These are phyloP conservation scores for Rossbeevera mucosa DNA, from an alignment of 768 basidiomycete species.

Conservation along the genomic window DNA sequence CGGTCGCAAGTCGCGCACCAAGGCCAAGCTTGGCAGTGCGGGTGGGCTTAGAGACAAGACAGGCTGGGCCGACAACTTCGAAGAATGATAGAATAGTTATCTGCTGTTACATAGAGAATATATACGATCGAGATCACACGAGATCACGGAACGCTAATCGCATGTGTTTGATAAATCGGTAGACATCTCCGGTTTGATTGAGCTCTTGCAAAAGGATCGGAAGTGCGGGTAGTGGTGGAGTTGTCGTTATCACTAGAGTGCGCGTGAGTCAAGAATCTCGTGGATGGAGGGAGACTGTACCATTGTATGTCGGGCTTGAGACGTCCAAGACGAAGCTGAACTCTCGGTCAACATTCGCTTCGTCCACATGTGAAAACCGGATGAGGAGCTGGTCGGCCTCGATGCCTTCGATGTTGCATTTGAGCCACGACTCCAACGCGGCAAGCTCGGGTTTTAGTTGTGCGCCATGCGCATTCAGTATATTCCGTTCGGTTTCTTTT, in stretches of 20 bases:
- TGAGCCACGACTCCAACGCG: constrained; percentile 52
- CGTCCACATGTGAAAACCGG: constrained; percentile 65
- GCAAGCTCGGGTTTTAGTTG: constrained; percentile 51
- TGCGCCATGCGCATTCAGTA: constrained; percentile 50
- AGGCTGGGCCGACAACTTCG: constrained; percentile 56
- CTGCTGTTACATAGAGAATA: background rate
- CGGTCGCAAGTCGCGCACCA: constrained; percentile 73
- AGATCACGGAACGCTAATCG: constrained; percentile 48
- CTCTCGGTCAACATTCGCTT: constrained; percentile 52
- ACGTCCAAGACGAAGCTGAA: constrained; percentile 77
- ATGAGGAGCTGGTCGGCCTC: constrained; percentile 68
- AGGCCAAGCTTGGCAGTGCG: constrained; percentile 66
- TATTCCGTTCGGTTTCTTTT: constrained; percentile 59
- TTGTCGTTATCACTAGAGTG: constrained; percentile 68
- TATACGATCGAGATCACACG: background rate
- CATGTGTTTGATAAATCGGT: constrained; percentile 63
- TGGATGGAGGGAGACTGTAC: constrained; percentile 35
- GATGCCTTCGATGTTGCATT: constrained; percentile 74
- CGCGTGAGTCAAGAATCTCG: background rate
- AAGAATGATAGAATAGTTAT: constrained; percentile 13
- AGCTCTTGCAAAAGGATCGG: constrained; percentile 66
- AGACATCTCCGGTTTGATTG: constrained; percentile 67
- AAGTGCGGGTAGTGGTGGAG: constrained; percentile 63
- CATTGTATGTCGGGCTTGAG: constrained; percentile 56
- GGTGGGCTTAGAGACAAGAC: constrained; percentile 70